Percentiles rank a stretch among this genome's conserved stretches.
These are phyloP conservation scores for Schizonepeta tenuifolia DNA, from an alignment of 257 asterid species.

Conservation along the genomic window DNA sequence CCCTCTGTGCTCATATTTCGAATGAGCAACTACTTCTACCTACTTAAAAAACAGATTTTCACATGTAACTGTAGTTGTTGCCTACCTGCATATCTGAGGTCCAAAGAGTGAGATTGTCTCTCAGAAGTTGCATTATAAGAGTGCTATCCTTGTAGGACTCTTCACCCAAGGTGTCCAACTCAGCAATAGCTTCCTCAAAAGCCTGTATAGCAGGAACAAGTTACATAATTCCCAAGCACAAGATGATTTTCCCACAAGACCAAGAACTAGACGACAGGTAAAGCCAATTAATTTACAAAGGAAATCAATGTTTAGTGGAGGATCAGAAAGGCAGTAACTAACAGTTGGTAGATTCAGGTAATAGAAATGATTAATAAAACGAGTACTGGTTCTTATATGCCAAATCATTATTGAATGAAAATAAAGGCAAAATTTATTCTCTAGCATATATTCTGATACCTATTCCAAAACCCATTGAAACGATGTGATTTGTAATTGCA, in stretches of 20 bases:
- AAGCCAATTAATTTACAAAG: conserved; percentile 1
- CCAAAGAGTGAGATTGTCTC: conserved; percentile 85
- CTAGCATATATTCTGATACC: neutral
- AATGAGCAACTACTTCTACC: conserved; percentile 13
- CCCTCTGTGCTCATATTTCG: neutral
- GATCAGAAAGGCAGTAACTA: conserved; percentile 1
- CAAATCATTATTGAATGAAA: neutral
- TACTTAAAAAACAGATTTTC: neutral
- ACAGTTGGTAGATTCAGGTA: conserved; percentile 7
- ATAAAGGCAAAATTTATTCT: neutral
- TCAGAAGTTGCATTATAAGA: conserved; percentile 71
- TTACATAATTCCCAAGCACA: conserved; percentile 2
- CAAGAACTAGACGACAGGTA: conserved; percentile 17
- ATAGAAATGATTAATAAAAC: neutral
- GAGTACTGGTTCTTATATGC: neutral
- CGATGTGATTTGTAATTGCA: conserved; percentile 9
- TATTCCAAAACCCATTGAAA: neutral
- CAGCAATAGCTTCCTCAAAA: conserved; percentile 79
- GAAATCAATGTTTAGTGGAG: neutral
- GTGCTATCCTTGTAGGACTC: conserved; percentile 80
- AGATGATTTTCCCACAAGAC: conserved; percentile 4
- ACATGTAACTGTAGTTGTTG: neutral
- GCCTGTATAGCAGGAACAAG: conserved; percentile 43
- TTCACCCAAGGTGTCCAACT: conserved; percentile 75
- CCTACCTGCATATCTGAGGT: conserved; percentile 76